Evolutionary conservation across 2,329 filamentous ascomycete genomes (phyloP), one percentile per base, ranked within the genome.

Genomic region (Curvularia hawaiiensis): DNA sequence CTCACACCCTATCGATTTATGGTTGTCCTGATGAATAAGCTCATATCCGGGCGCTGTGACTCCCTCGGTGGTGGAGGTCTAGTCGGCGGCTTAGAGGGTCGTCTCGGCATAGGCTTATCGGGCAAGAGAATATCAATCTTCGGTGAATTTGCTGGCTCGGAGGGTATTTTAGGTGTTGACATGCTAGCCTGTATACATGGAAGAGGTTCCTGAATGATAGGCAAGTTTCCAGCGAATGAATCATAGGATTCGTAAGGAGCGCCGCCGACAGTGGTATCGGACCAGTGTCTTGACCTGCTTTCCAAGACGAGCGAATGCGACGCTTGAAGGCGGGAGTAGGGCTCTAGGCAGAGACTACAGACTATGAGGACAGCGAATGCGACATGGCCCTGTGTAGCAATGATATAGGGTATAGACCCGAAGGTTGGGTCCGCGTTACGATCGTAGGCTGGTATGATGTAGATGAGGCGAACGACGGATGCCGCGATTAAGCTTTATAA

Each of bases 321-420:
- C 30, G 41, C 54, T 20, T 66, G 52, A 18, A 47, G 44, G 20
- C 12, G 40, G 63, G 48, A 61, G 46, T 22, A 63, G 1, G 63
- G 65, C 28, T 64, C 63, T 18, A 73, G 51, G 4, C 61, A 63
- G 11, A 65, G 62, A 3, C 48, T 65, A 44, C 67, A 71, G 39
- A 67, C 56, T 9, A 73, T 43, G 14, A 72, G 58, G 3, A 66
- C 56, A 24, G 67, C 66, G 18, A 72, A 56, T 1, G 63, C 61
- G 10, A 65, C 59, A 35, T 72, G 68, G 28, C 50, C 50, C 58
- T 69, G 68, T 16, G 68, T 68, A n/a, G 58, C 54, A 28, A 69
- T 63, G 16, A 43, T 46, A 47, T 70, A 72, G 3, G 65, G 68
- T 14, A 67, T 62, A 26, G 52, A 66, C 33, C 61, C 52, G 44